phyloP scores from a whole-genome alignment of 2,329 filamentous ascomycete species.

The Aspergillus sojae region DNA sequence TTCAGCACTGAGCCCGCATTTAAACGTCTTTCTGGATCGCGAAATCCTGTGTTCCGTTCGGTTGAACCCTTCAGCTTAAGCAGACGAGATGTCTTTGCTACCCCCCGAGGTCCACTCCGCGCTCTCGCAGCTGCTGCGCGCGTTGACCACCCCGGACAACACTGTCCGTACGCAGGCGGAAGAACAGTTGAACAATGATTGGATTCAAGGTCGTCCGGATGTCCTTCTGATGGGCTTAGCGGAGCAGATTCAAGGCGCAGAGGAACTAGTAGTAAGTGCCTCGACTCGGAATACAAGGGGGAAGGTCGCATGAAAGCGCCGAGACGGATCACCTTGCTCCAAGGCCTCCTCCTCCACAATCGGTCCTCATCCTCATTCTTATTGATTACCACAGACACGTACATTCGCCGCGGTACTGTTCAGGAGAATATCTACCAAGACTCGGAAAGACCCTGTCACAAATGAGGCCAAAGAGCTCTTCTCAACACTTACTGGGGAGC shows the following conservation, averaged over 20 bases:
- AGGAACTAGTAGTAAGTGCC: constrained; percentile 68
- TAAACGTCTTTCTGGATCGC: constrained; percentile 12
- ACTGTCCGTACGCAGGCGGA: constrained; percentile 81
- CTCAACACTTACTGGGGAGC: constrained; percentile 72
- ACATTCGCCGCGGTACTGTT: constrained; percentile 94
- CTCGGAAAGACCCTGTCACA: constrained; percentile 70
- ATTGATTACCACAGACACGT: constrained; percentile 64
- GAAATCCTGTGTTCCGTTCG: constrained; percentile 22
- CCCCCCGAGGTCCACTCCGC: constrained; percentile 81
- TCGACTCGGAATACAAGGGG: background rate
- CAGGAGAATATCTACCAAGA: constrained; percentile 87
- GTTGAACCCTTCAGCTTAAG: constrained; percentile 19
- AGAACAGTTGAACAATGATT: constrained; percentile 86
- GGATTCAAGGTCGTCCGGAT: constrained; percentile 80
- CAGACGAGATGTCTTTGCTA: constrained; percentile 75
- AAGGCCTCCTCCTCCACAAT: background rate
- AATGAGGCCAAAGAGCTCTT: constrained; percentile 82
- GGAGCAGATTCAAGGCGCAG: constrained; percentile 83
- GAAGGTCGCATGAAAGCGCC: background rate
- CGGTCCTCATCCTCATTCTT: constrained; percentile 4
- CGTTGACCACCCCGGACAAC: constrained; percentile 89
- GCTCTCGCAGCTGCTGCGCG: constrained; percentile 82
- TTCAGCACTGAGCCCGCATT: constrained; percentile 20
- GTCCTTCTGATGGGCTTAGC: constrained; percentile 90
- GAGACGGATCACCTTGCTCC: background rate